phyloP scores from a whole-genome alignment of 768 basidiomycete genomes.

The Boletus subparvulus region DNA sequence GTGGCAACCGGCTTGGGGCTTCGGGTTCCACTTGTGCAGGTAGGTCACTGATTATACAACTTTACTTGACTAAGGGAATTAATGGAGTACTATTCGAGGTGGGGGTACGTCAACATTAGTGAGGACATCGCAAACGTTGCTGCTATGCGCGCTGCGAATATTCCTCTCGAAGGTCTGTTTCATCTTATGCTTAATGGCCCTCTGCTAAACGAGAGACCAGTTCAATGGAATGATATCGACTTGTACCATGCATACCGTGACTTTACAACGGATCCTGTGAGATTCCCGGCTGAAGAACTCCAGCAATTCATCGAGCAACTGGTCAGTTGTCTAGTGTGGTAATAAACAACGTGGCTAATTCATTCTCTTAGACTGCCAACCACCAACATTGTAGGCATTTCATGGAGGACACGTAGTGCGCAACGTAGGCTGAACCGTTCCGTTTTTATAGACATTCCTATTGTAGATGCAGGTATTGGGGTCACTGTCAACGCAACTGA shows the following conservation, averaged over 20 bases:
- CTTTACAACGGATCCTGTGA: slow-evolving; percentile 66
- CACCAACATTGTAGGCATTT: slow-evolving; percentile 30
- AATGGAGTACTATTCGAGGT: slow-evolving; percentile 19
- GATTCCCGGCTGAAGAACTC: slow-evolving; percentile 57
- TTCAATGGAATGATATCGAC: slow-evolving; percentile 81
- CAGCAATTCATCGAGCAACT: slow-evolving; percentile 53
- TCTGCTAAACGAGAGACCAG: slow-evolving; percentile 30
- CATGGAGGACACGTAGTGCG: neutral
- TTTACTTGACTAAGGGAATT: neutral
- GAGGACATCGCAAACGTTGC: slow-evolving; percentile 55
- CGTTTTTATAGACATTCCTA: slow-evolving; percentile 56
- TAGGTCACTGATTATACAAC: slow-evolving; percentile 21
- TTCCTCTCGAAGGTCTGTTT: slow-evolving; percentile 70
- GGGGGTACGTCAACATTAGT: slow-evolving; percentile 52
- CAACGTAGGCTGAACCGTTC: neutral
- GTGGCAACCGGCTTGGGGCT: slow-evolving; percentile 73
- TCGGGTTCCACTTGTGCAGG: slow-evolving; percentile 77
- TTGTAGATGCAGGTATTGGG: slow-evolving; percentile 64
- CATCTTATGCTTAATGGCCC: neutral
- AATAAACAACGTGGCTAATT: slow-evolving; percentile 2
- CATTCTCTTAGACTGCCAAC: slow-evolving; percentile 19
- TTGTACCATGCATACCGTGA: slow-evolving; percentile 67
- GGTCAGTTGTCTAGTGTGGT: slow-evolving; percentile 37
- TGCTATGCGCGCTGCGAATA: slow-evolving; percentile 62
- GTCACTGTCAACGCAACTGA: slow-evolving; percentile 60